Percentiles rank a stretch among this genome's conserved stretches.
Conservation (phyloP, 306 rosid species). For the Cicer pinnatifidum region DNA sequence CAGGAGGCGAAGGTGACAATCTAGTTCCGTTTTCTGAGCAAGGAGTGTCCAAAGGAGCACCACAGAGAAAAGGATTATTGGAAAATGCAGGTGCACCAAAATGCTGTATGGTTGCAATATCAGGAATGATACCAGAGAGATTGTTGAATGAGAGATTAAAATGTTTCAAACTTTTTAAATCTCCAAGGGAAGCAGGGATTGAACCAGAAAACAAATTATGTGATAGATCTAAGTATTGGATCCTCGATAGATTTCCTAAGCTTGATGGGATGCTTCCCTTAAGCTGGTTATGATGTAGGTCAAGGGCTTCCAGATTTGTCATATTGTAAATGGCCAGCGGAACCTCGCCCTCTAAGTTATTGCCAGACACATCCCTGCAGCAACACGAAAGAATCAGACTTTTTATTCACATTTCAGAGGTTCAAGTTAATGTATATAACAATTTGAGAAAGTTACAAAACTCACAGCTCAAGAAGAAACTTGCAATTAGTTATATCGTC, state of each 20-base stretch:
- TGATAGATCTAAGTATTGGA: conserved; percentile 74
- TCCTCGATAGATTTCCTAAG: conserved; percentile 69
- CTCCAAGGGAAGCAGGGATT: conserved; percentile 78
- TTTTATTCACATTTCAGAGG: conserved; percentile 38
- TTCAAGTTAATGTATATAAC: conserved; percentile 40
- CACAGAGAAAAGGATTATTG: conserved; percentile 84
- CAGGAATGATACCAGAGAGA: conserved; percentile 82
- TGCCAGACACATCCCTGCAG: conserved; percentile 90
- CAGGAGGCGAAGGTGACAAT: conserved; percentile 41
- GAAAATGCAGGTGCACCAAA: conserved; percentile 76
- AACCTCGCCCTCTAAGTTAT: conserved; percentile 75
- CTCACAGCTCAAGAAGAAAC: conserved; percentile 95
- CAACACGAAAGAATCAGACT: conserved; percentile 44
- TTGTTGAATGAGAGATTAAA: conserved; percentile 82
- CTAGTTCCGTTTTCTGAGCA: conserved; percentile 62
- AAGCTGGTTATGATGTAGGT: conserved; percentile 72
- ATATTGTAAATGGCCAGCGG: conserved; percentile 74
- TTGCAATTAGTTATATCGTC: conserved; percentile 69
- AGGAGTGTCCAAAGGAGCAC: conserved; percentile 72
- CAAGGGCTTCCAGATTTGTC: conserved; percentile 73
- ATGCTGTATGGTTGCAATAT: conserved; percentile 51
- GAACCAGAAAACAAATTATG: conserved; percentile 71
- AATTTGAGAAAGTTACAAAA: conserved; percentile 49
- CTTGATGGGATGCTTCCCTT: conserved; percentile 78
- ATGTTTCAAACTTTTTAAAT: conserved; percentile 57